Conservation (phyloP, 352 stramenopile genomes). For the Pythium volutum region DNA sequence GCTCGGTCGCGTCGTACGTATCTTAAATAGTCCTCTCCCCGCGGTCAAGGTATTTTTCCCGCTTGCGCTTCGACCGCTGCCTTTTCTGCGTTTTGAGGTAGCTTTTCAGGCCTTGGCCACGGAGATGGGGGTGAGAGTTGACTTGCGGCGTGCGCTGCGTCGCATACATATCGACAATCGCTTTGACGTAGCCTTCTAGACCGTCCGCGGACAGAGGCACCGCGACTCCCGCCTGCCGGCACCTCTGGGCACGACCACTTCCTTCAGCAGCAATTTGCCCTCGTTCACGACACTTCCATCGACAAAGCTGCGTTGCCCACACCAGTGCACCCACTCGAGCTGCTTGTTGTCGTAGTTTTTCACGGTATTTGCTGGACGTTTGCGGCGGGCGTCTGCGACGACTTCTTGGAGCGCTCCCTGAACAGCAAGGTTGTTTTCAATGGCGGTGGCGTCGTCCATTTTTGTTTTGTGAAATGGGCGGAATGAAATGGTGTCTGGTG, state of each 20-base stretch:
- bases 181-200: slow-evolving; percentile 11
- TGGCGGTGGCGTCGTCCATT: not conserved
- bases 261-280: not conserved
- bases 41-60: slow-evolving; percentile 1
- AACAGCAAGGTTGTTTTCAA: not conserved
- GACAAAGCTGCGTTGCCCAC: not conserved
- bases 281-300: not conserved
- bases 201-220: slow-evolving; percentile 7
- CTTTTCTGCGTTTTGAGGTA: not conserved
- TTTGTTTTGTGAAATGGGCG: not conserved
- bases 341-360: not conserved
- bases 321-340: not conserved
- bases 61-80: slow-evolving; percentile 5
- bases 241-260: too few relatives aligned
- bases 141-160: not conserved
- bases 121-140: not conserved
- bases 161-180: slow-evolving; percentile 9
- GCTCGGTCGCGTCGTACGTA: not conserved
- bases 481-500: too few relatives aligned
- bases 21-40: not conserved
- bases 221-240: too few relatives aligned
- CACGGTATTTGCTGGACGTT: not conserved
- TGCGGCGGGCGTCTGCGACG: not conserved
- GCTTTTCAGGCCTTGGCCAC: slow-evolving; percentile 1
- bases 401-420: not conserved